Conservation (phyloP, 2,329 filamentous ascomycete species). For the Xylariaceae sp. region DNA sequence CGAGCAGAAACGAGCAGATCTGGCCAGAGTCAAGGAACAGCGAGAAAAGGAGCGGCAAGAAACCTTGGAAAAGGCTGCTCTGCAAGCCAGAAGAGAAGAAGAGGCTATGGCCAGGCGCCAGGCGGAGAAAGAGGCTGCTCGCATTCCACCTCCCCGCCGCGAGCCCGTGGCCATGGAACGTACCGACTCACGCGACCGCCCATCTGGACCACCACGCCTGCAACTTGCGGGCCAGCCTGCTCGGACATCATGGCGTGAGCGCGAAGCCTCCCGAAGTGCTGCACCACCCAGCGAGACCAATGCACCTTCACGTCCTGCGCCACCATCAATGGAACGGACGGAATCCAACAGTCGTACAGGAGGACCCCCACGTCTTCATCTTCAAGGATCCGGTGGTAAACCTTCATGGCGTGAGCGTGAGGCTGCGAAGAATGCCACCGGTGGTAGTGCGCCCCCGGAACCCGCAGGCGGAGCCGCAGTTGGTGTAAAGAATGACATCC, state of each 20-base stretch:
- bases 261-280: constrained; percentile 46
- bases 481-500: constrained; percentile 28
- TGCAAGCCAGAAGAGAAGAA: constrained; percentile 83
- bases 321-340: constrained; percentile 36
- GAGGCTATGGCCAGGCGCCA: constrained; percentile 80
- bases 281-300: constrained; percentile 32
- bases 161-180: constrained; percentile 49
- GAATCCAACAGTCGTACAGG: constrained; percentile 35
- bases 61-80: constrained; percentile 64
- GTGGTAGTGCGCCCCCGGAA: constrained; percentile 17
- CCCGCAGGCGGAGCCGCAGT: constrained; percentile 32
- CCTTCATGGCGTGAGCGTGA: constrained; percentile 77
- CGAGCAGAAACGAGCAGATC: constrained; percentile 76
- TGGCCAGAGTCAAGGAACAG: constrained; percentile 71
- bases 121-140: constrained; percentile 64
- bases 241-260: constrained; percentile 65
- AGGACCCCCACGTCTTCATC: constrained; percentile 63
- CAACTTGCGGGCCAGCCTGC: constrained; percentile 51
- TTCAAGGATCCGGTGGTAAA: constrained; percentile 65
- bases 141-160: constrained; percentile 43
- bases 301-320: constrained; percentile 38
- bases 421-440: constrained; percentile 52
- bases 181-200: constrained; percentile 53
- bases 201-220: constrained; percentile 60
- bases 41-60: constrained; percentile 73